phyloP scores from a whole-genome alignment of 2,329 filamentous ascomycete genomes.

The Epichloe typhina region DNA sequence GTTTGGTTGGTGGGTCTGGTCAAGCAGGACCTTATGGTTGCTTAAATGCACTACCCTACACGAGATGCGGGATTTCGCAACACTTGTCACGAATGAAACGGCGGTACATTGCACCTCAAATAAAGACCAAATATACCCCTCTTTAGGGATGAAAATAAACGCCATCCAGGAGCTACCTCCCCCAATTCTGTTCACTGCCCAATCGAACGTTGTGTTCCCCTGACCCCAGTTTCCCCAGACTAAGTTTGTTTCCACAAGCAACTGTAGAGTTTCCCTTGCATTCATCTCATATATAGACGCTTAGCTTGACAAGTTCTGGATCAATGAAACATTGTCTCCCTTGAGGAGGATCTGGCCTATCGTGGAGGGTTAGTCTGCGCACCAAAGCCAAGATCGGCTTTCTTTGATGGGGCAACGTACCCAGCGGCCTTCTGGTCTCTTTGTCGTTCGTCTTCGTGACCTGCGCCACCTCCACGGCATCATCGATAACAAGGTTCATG shows the following conservation, averaged over 20 bases:
- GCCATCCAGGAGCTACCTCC: not conserved
- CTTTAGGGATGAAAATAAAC: not conserved
- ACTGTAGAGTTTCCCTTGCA: no score
- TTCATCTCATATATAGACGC: not conserved
- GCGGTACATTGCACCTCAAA: not conserved
- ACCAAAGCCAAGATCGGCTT: not conserved
- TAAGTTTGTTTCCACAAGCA: not conserved
- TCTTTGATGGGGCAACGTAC: conserved; percentile 35
- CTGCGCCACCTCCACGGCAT: conserved; percentile 83
- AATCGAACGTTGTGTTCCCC: not conserved
- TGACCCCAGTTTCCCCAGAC: not conserved
- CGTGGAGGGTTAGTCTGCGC: conserved; percentile 13
- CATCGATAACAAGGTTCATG: conserved; percentile 96
- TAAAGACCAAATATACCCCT: not conserved
- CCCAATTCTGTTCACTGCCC: not conserved
- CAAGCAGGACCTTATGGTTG: no score
- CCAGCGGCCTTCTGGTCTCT: conserved; percentile 66
- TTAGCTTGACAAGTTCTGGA: conserved; percentile 36
- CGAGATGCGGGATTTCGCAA: no score
- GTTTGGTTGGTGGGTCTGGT: not conserved
- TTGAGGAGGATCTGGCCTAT: conserved; percentile 75
- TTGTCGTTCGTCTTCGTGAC: conserved; percentile 64
- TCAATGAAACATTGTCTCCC: conserved; percentile 77
- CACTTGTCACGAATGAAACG: not conserved
- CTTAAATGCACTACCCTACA: no score